Percentiles rank a stretch among this genome's conserved stretches.
phyloP scores from a whole-genome alignment of 768 basidiomycete genomes.

The Xerocomus brunneocitrinus region DNA sequence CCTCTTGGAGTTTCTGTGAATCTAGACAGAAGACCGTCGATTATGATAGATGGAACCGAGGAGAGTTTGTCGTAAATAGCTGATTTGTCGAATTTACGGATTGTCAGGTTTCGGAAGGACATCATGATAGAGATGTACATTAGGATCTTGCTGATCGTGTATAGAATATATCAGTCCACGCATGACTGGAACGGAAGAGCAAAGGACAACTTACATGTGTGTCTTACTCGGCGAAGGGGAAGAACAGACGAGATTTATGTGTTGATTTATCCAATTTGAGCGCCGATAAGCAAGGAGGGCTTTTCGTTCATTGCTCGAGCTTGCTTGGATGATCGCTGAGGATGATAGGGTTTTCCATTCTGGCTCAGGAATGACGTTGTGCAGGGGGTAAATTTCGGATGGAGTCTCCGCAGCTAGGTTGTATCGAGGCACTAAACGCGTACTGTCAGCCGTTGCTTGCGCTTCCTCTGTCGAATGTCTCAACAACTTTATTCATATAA shows the following conservation, averaged over 20 bases:
- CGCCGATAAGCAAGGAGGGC: constrained; percentile 57
- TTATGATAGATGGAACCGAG: constrained; percentile 54
- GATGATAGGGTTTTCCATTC: constrained; percentile 75
- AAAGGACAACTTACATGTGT: constrained; percentile 46
- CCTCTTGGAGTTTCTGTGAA: constrained; percentile 77
- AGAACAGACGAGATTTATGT: constrained; percentile 42
- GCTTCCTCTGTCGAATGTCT: constrained; percentile 51
- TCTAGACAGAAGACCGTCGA: constrained; percentile 70
- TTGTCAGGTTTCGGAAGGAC: constrained; percentile 51
- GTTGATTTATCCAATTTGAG: constrained; percentile 70
- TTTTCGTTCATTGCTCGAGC: constrained; percentile 43
- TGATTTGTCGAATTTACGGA: constrained; percentile 43
- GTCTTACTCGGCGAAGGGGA: constrained; percentile 51
- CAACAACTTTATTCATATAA: background rate
- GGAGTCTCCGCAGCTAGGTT: constrained; percentile 62
- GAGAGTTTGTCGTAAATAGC: constrained; percentile 53
- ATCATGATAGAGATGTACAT: constrained; percentile 83
- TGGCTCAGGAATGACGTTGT: constrained; percentile 71
- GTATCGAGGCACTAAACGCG: constrained; percentile 74
- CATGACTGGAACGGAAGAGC: background rate
- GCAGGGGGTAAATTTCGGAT: constrained; percentile 68
- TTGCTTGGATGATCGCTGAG: constrained; percentile 49
- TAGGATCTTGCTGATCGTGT: constrained; percentile 56
- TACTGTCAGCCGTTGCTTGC: constrained; percentile 55
- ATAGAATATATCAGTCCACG: background rate